Evolutionary conservation across 495 filamentous ascomycete genomes (phyloP).

Genomic region (Neurospora terricola): DNA sequence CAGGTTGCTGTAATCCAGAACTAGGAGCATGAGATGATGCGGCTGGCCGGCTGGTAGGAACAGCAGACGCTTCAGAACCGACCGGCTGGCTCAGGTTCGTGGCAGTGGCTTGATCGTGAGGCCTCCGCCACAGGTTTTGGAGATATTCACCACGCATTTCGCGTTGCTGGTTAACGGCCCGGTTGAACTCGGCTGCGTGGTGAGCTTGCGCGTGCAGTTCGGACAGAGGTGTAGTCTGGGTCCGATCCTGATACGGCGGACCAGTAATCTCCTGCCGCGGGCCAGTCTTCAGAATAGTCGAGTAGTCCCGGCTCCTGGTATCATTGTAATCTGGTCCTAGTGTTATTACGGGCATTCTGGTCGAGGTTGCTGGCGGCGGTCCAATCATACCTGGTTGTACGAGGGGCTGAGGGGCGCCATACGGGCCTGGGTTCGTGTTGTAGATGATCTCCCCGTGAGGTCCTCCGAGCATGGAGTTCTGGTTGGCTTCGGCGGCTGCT

Average conservation of each 20-base stretch:
- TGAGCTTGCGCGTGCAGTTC: conserved; percentile 83
- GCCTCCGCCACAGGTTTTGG: conserved; percentile 65
- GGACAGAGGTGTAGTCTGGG: conserved; percentile 63
- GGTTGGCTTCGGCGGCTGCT: conserved; percentile 54
- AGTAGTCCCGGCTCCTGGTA: conserved; percentile 69
- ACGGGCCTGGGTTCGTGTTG: conserved; percentile 60
- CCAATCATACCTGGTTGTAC: conserved; percentile 62
- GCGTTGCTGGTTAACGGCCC: conserved; percentile 63
- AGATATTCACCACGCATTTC: conserved; percentile 65
- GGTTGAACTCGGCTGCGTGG: conserved; percentile 86
- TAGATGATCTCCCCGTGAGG: conserved; percentile 74
- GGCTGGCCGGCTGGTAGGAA: conserved; percentile 38
- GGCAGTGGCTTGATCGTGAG: conserved; percentile 59
- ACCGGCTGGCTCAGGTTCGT: conserved; percentile 38
- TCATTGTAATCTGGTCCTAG: conserved; percentile 68
- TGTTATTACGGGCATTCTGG: conserved; percentile 78
- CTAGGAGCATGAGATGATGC: conserved; percentile 39
- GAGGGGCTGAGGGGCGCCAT: conserved; percentile 50
- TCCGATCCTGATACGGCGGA: conserved; percentile 79
- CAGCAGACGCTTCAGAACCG: conserved; percentile 27
- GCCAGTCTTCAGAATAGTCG: conserved; percentile 59
- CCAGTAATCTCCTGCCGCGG: conserved; percentile 85
- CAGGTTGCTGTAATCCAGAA: conserved; percentile 29
- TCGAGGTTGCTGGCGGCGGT: conserved; percentile 49
- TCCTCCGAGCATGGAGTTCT: conserved; percentile 39